Evolutionary conservation across 2,329 filamentous ascomycete genomes (phyloP).

Genomic region (Nemania bipapillata): DNA sequence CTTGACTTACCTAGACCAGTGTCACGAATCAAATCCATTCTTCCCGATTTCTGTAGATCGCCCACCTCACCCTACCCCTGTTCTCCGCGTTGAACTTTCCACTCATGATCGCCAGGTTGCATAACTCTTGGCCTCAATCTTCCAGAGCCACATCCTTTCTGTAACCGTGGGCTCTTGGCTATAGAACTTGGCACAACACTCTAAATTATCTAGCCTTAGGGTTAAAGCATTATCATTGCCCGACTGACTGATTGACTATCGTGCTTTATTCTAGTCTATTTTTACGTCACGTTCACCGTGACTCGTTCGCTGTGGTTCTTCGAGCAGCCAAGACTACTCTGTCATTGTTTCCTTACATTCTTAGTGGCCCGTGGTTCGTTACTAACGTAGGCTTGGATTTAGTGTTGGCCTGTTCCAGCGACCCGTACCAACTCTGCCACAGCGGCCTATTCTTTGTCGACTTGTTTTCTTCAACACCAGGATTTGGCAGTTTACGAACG

Average conservation of each 20-base stretch:
- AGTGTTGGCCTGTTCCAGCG: conserved; percentile 38
- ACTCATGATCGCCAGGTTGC: background rate
- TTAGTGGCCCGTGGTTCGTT: conserved; percentile 23
- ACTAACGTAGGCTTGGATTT: conserved; percentile 31
- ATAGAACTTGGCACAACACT: background rate
- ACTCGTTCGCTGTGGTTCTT: conserved; percentile 17
- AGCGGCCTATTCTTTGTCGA: conserved; percentile 24
- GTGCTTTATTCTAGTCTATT: conserved; percentile 7
- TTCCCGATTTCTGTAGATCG: background rate
- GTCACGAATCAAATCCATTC: background rate
- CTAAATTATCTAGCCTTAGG: background rate
- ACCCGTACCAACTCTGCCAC: conserved; percentile 38
- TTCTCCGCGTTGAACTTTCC: conserved; percentile 10
- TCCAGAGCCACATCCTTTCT: background rate
- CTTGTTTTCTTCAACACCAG: conserved; percentile 27
- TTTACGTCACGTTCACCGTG: conserved; percentile 8
- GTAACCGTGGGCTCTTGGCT: conserved; percentile 2
- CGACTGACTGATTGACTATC: background rate
- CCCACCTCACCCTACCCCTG: background rate
- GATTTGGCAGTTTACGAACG: conserved; percentile 34
- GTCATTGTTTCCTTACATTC: conserved; percentile 11
- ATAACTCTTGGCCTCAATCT: background rate
- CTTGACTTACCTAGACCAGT: no score
- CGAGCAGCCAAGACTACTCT: conserved; percentile 1
- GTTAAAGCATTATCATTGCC: no score